A percentile compares a stretch with the other conserved stretches of the same genome.
Evolutionary conservation across 495 filamentous ascomycete species (phyloP).

Genomic region (Aspergillus nidulans): DNA sequence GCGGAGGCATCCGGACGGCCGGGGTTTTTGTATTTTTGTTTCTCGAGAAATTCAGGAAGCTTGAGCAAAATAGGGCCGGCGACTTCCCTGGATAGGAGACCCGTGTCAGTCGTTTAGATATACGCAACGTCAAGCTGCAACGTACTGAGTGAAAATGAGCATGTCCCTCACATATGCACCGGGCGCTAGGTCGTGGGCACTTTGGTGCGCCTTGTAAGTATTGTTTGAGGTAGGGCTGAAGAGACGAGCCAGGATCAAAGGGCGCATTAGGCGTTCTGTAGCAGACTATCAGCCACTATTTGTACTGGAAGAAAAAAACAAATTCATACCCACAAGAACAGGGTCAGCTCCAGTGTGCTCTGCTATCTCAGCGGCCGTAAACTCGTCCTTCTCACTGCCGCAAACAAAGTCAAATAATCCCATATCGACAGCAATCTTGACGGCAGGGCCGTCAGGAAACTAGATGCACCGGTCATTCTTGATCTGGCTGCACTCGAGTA

Average conservation of each 20-base stretch:
- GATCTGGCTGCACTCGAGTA: too few relatives aligned
- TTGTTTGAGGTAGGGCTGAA: neutral
- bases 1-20: neutral
- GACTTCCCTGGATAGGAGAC: neutral
- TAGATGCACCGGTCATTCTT: too few relatives aligned
- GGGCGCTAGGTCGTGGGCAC: neutral
- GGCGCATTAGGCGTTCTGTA: neutral
- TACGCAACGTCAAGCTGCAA: neutral
- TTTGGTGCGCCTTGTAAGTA: neutral
- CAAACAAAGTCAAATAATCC: neutral
- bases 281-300: neutral
- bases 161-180: neutral
- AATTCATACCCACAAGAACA: neutral
- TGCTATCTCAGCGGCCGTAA: neutral
- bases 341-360: neutral
- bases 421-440: neutral
- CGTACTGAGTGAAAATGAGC: neutral
- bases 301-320: too few relatives aligned
- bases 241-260: neutral
- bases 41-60: neutral
- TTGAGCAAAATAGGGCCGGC: neutral
- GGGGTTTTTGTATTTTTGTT: neutral
- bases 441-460: too few relatives aligned
- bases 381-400: neutral
- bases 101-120: neutral